Evolutionary conservation across 192 early-diverging fungal genomes (phyloP).

Genomic region (Radiomyces spectabilis): DNA sequence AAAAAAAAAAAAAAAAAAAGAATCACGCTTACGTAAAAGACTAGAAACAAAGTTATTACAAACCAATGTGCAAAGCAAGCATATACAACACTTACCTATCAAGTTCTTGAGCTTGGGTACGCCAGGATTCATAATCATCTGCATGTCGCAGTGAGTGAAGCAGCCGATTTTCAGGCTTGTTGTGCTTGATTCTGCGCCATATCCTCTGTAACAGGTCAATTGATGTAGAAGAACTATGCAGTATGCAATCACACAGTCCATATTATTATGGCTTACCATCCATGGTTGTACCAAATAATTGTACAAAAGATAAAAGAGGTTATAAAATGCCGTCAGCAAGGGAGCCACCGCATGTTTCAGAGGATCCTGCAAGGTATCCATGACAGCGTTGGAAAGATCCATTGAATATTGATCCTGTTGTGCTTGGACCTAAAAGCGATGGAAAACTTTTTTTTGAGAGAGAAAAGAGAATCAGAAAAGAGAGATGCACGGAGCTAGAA

Average conservation of each 20-base stretch:
- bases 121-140: constrained; percentile 46
- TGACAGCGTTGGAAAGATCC: neutral
- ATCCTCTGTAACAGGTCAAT: constrained; percentile 1
- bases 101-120: constrained; percentile 34
- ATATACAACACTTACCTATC: constrained; percentile 28
- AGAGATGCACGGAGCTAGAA: no score
- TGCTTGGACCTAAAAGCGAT: no score
- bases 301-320: neutral
- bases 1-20: neutral
- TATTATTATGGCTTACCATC: neutral
- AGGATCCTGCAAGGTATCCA: constrained; percentile 3
- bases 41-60: no score
- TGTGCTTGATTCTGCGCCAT: constrained; percentile 12
- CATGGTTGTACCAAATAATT: constrained; percentile 9
- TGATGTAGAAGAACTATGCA: no score
- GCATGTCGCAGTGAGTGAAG: constrained; percentile 34
- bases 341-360: constrained; percentile 9
- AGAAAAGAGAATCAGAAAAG: no score
- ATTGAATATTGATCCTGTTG: no score
- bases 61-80: neutral
- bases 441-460: no score
- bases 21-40: constrained; percentile 7
- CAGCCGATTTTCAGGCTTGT: constrained; percentile 37
- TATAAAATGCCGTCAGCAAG: neutral
- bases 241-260: no score